Conservation (phyloP, 2,329 filamentous ascomycete genomes). For the Elsinoe arachidis region DNA sequence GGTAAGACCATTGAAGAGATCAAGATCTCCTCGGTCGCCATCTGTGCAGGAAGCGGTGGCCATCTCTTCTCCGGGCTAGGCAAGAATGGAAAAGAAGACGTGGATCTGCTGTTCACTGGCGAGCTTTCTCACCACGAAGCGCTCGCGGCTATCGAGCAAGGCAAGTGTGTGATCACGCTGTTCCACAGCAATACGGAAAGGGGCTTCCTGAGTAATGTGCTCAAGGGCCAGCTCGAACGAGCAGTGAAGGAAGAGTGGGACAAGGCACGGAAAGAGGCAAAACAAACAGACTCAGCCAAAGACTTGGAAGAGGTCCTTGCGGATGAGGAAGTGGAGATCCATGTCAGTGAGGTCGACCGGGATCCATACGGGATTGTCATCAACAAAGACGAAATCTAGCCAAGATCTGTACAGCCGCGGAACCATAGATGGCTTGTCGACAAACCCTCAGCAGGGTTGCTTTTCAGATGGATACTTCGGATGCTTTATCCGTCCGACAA, state of each 20-base stretch:
- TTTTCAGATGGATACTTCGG: too few relatives aligned
- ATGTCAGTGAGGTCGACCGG: slow-evolving; percentile 69
- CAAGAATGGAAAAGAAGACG: slow-evolving; percentile 39
- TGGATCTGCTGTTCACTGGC: slow-evolving; percentile 80
- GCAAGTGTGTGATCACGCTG: slow-evolving; percentile 70
- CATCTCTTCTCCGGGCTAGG: slow-evolving; percentile 59
- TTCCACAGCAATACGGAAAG: slow-evolving; percentile 94
- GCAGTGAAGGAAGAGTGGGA: slow-evolving; percentile 51
- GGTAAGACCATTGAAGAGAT: slow-evolving; percentile 46
- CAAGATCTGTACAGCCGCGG: background rate
- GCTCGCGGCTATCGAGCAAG: slow-evolving; percentile 73
- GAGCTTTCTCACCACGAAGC: slow-evolving; percentile 93
- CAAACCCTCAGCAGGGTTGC: too few relatives aligned
- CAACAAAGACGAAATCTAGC: slow-evolving; percentile 25
- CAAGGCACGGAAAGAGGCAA: slow-evolving; percentile 36
- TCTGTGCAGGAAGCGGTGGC: slow-evolving; percentile 84
- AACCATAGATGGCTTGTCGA: background rate
- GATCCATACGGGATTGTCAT: slow-evolving; percentile 79
- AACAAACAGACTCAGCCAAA: slow-evolving; percentile 28
- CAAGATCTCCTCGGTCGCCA: slow-evolving; percentile 60
- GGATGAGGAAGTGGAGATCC: slow-evolving; percentile 52
- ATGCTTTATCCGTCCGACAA: too few relatives aligned
- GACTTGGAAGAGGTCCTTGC: slow-evolving; percentile 40
- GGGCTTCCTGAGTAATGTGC: slow-evolving; percentile 63
- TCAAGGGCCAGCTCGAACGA: slow-evolving; percentile 57